These are phyloP conservation scores for Ephemerocybe angulata DNA, from an alignment of 768 basidiomycete species.

Conservation along the genomic window DNA sequence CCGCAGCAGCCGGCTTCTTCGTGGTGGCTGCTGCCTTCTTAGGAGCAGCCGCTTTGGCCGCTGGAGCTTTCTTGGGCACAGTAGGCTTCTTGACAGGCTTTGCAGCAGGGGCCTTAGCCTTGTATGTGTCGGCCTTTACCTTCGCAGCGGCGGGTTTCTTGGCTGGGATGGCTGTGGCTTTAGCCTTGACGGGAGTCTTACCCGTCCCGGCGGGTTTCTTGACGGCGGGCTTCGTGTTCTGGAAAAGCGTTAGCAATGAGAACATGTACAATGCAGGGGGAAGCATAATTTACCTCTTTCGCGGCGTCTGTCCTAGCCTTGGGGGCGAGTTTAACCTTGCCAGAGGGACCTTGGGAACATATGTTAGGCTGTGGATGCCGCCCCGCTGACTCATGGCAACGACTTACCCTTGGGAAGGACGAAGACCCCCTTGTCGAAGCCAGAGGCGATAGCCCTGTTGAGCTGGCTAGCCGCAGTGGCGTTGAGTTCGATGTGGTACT, in stretches of 20 bases:
- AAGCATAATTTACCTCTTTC: conserved; percentile 39
- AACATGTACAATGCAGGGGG: conserved; percentile 7
- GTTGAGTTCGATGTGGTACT: conserved; percentile 76
- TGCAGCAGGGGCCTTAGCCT: conserved; percentile 14
- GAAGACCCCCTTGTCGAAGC: conserved; percentile 47
- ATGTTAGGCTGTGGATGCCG: conserved; percentile 4
- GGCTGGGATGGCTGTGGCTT: conserved; percentile 16
- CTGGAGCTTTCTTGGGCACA: conserved; percentile 21
- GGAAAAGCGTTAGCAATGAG: conserved; percentile 2
- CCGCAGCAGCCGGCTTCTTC: conserved; percentile 26
- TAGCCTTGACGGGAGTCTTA: conserved; percentile 14
- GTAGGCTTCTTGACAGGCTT: conserved; percentile 14
- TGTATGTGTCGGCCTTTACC: conserved; percentile 10
- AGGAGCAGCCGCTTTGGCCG: conserved; percentile 15
- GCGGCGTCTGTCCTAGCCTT: conserved; percentile 57
- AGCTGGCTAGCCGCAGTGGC: conserved; percentile 72
- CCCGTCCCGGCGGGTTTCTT: conserved; percentile 31
- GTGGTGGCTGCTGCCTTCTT: conserved; percentile 25
- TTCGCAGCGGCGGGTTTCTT: conserved; percentile 16
- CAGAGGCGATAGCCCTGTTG: conserved; percentile 69
- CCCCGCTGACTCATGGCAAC: conserved; percentile 7
- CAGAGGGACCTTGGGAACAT: conserved; percentile 31
- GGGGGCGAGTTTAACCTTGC: conserved; percentile 61
- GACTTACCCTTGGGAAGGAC: conserved; percentile 46
- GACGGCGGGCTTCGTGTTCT: conserved; percentile 44